Percentiles rank a stretch among this genome's conserved stretches.
Conservation (phyloP, 345 rosid species). For the thale cress (Arabidopsis thaliana) region DNA sequence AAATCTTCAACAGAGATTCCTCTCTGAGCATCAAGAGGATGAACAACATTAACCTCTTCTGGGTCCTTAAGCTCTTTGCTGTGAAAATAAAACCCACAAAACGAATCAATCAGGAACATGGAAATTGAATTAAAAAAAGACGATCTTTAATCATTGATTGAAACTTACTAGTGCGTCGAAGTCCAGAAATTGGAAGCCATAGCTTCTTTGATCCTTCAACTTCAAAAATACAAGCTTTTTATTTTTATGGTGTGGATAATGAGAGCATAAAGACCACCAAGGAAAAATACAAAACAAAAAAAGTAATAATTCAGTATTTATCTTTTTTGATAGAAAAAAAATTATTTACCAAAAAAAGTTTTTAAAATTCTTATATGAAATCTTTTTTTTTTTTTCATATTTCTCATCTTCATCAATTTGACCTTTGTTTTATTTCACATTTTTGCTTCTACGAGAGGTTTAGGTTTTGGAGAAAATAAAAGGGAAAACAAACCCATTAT, state of each 20-base stretch:
- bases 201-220: conserved; percentile 25
- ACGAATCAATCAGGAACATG: conserved; percentile 2
- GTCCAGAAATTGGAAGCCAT: conserved; percentile 99
- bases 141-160: conserved; percentile 4
- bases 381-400: too few relatives aligned
- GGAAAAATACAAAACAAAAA: background rate
- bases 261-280: background rate
- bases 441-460: background rate
- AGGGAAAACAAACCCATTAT: background rate
- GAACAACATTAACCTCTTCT: conserved; percentile 80
- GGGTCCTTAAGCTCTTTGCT: conserved; percentile 91
- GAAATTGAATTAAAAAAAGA: background rate
- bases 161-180: conserved; percentile 73
- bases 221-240: background rate
- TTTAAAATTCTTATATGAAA: too few relatives aligned
- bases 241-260: conserved; percentile 29
- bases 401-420: background rate
- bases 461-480: background rate
- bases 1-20: conserved; percentile 86
- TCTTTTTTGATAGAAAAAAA: too few relatives aligned
- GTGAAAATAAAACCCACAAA: conserved; percentile 31
- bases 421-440: background rate
- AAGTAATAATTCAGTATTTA: too few relatives aligned
- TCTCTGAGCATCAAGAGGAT: conserved; percentile 72
- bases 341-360: too few relatives aligned